Percentiles rank a stretch among this genome's conserved stretches.
phyloP scores from a whole-genome alignment of 495 filamentous ascomycete genomes.

The Sabuloglossum arenarium region DNA sequence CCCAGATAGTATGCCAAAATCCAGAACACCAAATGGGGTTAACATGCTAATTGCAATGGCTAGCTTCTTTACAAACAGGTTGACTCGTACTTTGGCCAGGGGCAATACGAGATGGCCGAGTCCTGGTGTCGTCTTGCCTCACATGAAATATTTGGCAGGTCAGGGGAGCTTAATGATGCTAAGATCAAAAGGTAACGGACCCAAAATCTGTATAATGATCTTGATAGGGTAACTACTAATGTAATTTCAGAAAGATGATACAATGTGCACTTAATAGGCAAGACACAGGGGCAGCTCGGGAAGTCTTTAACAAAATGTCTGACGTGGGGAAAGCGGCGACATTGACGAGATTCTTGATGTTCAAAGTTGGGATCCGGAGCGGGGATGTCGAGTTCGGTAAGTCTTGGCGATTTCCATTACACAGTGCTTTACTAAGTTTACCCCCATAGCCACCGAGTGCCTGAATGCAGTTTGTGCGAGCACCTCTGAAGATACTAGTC shows the following conservation, averaged over 20 bases:
- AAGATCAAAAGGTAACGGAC: slow-evolving; percentile 47
- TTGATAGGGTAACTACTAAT: slow-evolving; percentile 3
- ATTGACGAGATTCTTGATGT: slow-evolving; percentile 49
- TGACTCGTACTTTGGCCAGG: slow-evolving; percentile 31
- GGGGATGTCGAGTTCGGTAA: slow-evolving; percentile 33
- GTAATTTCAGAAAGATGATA: slow-evolving; percentile 40
- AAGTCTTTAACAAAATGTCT: slow-evolving; percentile 39
- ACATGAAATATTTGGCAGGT: slow-evolving; percentile 39
- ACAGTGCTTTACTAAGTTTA: neutral
- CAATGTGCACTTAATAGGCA: slow-evolving; percentile 37
- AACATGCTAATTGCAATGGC: slow-evolving; percentile 17
- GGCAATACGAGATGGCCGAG: slow-evolving; percentile 31
- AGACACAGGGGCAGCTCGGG: slow-evolving; percentile 28
- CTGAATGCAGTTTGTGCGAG: slow-evolving; percentile 29
- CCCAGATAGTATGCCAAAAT: slow-evolving; percentile 36
- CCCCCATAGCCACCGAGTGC: slow-evolving; percentile 26
- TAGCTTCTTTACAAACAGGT: slow-evolving; percentile 63
- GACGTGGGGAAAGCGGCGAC: slow-evolving; percentile 31
- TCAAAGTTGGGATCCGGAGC: slow-evolving; percentile 45
- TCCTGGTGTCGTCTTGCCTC: slow-evolving; percentile 55
- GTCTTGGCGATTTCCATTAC: neutral
- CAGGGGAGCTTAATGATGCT: slow-evolving; percentile 37
- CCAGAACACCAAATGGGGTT: neutral
- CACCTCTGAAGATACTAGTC: slow-evolving; percentile 28
- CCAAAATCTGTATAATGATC: neutral